Evolutionary conservation across 1,284 basidiomycete genomes (phyloP).

Genomic region (Mycena citricolor): DNA sequence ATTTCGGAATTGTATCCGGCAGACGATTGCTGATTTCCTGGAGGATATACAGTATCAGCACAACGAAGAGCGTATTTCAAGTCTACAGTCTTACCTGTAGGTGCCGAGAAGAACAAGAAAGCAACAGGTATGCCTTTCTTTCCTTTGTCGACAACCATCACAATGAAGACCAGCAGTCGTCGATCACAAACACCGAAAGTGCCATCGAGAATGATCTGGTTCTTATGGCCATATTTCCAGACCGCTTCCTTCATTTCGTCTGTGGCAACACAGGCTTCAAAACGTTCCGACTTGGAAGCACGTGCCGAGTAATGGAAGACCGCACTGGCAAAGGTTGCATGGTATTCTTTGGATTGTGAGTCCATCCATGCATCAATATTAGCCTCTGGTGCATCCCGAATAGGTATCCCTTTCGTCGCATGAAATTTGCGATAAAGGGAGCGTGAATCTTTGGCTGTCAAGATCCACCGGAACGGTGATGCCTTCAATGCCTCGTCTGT

Average conservation of each 20-base stretch:
- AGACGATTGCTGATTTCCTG: slow-evolving; percentile 19
- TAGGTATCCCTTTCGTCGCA: too few species aligned
- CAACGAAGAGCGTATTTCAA: too few species aligned
- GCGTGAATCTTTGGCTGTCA: too few species aligned
- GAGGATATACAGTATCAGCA: too few species aligned
- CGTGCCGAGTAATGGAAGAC: slow-evolving; percentile 24
- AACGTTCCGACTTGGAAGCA: slow-evolving; percentile 9
- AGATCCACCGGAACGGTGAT: too few species aligned
- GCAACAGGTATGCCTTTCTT: slow-evolving; percentile 26
- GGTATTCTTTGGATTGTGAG: slow-evolving; percentile 9
- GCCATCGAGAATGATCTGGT: slow-evolving; percentile 21
- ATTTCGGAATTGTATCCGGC: slow-evolving; percentile 26
- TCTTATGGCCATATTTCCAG: slow-evolving; percentile 25
- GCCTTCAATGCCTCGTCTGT: too few species aligned
- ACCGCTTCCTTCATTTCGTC: slow-evolving; percentile 25
- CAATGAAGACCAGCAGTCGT: slow-evolving; percentile 25
- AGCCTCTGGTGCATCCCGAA: too few species aligned
- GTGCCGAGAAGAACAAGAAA: slow-evolving; percentile 27
- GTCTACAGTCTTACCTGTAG: too few species aligned
- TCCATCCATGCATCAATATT: slow-evolving; percentile 27
- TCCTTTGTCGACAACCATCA: slow-evolving; percentile 25
- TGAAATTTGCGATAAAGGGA: too few species aligned
- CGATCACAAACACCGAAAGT: slow-evolving; percentile 27
- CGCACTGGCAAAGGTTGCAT: slow-evolving; percentile 2
- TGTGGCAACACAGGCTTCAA: slow-evolving; percentile 21